Evolutionary conservation across 2,329 filamentous ascomycete genomes (phyloP).

Genomic region (Chaetomium olivaceum): DNA sequence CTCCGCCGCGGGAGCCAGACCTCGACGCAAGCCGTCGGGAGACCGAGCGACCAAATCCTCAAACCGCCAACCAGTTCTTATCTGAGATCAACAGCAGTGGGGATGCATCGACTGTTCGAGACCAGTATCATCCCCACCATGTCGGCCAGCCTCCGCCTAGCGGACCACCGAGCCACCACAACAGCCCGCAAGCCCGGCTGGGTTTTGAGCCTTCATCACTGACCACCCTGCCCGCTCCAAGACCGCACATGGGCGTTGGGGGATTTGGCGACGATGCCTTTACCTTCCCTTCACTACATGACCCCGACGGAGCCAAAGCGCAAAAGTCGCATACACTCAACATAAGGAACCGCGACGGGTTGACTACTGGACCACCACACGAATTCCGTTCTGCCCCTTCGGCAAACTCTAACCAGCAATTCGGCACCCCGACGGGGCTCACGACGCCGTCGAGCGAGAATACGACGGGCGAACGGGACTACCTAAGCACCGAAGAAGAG

Average conservation of each 20-base stretch:
- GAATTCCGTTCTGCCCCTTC: conserved; percentile 36
- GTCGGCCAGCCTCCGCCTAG: conserved; percentile 22
- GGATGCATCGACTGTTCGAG: background rate
- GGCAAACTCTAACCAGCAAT: conserved; percentile 34
- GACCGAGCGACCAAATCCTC: background rate
- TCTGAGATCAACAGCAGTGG: background rate
- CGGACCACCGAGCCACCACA: background rate
- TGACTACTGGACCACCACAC: conserved; percentile 29
- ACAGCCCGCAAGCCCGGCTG: background rate
- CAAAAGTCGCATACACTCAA: conserved; percentile 29
- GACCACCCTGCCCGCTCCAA: background rate
- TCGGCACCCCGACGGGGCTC: conserved; percentile 38
- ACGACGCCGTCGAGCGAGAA: conserved; percentile 48
- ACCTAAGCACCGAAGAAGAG: conserved; percentile 73
- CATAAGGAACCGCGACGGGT: conserved; percentile 42
- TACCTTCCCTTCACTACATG: background rate
- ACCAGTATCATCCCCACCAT: conserved; percentile 9
- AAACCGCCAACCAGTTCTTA: background rate
- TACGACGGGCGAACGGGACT: conserved; percentile 52
- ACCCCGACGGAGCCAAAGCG: conserved; percentile 33
- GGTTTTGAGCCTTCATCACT: background rate
- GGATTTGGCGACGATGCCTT: background rate
- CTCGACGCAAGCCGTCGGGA: conserved; percentile 24
- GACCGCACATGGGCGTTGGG: background rate
- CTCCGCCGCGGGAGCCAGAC: conserved; percentile 36